phyloP scores from a whole-genome alignment of 139 green algal genomes.

The Chlorella vulgaris region DNA sequence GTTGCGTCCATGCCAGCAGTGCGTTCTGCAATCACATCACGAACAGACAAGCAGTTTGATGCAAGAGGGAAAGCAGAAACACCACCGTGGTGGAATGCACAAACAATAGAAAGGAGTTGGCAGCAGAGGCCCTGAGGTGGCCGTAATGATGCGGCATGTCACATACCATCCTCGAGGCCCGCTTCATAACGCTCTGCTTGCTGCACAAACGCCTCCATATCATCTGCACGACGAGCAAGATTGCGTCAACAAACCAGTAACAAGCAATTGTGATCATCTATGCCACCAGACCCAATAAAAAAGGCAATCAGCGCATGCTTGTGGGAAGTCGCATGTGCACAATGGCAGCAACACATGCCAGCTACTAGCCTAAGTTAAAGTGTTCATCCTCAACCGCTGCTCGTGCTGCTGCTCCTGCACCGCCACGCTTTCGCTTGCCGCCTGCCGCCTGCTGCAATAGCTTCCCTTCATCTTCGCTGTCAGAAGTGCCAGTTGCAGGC shows the following conservation, averaged over 20 bases:
- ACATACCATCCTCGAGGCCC: constrained; percentile 28
- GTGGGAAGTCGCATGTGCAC: background rate
- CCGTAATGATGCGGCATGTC: background rate
- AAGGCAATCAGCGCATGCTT: background rate
- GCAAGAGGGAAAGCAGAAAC: too few relatives aligned
- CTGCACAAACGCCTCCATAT: constrained; percentile 91
- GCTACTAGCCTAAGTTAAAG: constrained; percentile 83
- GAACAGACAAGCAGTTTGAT: too few relatives aligned
- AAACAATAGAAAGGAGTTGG: background rate
- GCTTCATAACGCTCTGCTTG: constrained; percentile 75
- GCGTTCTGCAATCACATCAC: too few relatives aligned
- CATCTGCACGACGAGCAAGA: constrained; percentile 21
- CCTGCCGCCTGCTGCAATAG: background rate
- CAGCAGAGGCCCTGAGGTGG: background rate
- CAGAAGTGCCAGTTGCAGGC: background rate
- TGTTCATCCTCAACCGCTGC: constrained; percentile 73
- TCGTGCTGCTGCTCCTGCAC: background rate
- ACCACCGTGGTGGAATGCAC: background rate
- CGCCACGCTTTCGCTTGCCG: constrained; percentile 11
- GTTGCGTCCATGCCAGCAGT: too few relatives aligned
- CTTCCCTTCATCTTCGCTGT: constrained; percentile 18
- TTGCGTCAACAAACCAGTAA: background rate
- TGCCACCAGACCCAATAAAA: too few relatives aligned
- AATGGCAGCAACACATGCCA: constrained; percentile 66
- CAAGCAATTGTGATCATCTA: too few relatives aligned